Evolutionary conservation across 116 monocot species (phyloP), one percentile per base, ranked within the genome.

Genomic region (Posidonia oceanica): DNA sequence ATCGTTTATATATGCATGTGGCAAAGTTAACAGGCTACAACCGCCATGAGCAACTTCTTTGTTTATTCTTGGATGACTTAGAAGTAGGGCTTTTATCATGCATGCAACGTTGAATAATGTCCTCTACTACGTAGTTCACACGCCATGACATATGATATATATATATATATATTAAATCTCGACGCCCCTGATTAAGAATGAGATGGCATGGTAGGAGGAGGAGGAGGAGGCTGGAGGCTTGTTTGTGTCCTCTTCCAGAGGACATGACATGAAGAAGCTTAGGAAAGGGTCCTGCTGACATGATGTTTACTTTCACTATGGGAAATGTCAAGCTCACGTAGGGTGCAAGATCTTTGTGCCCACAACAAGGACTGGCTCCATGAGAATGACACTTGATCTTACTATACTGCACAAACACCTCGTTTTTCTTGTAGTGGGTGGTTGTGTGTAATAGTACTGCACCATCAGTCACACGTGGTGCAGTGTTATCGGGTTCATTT

Each of bases 291-390:
- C 75, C 67, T 66, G 75, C 60, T 65, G 75, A 39, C 52, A 81
- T 81, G 78, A 81, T 81, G 85, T 70, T 85, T 78, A 48, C 85
- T 85, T 81, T 63, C 67, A 63, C 61, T 61, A 55, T 74, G 79
- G 72, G 76, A 41, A 74, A 72, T 66, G 74, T 77, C 76, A 69
- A 72, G 60, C 74, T 84, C 76, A 84, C 71, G 70, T 84, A 68
- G 71, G 80, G 57, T 77, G 84, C 71, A 81, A 75, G 77, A 76
- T 76, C 78, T 75, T 81, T 59, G 48, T 69, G 73, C 71, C 60
- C 64, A 80, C 51, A 29, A 29, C 29, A 29, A 29, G 29, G 29
- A 29, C 29, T 29, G 29, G 29, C 29, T n/a, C 57, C 57, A 58
- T 58, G 57, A 58, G 57, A 58, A 17, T 17, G 57, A 58, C 57